These are phyloP conservation scores for Camellia sinensis DNA, from an alignment of 148 eudicot genomes.

Conservation along the genomic window DNA sequence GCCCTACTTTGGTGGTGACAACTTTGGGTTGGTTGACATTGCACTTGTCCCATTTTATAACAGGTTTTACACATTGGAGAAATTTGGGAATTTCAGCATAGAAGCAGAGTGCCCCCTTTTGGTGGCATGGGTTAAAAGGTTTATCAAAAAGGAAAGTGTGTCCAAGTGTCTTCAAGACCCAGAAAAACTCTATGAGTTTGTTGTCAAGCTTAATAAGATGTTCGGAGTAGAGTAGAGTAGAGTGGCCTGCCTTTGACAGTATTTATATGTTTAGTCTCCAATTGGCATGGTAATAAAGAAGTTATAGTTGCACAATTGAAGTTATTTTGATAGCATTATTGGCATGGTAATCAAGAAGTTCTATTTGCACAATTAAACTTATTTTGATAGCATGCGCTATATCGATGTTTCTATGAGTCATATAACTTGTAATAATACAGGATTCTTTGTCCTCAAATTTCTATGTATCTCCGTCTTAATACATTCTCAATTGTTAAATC, in stretches of 20 bases:
- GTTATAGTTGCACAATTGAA: too few relatives aligned
- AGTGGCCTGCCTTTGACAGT: background rate
- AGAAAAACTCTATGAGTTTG: conserved; percentile 7
- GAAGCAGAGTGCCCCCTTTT: conserved; percentile 19
- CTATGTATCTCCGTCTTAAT: too few relatives aligned
- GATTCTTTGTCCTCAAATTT: too few relatives aligned
- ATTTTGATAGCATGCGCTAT: too few relatives aligned
- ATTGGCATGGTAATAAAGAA: too few relatives aligned
- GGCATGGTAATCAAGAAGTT: too few relatives aligned
- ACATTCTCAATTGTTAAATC: too few relatives aligned
- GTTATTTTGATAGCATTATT: too few relatives aligned
- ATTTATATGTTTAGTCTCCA: too few relatives aligned
- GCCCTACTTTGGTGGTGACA: conserved; percentile 10
- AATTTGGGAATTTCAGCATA: conserved; percentile 14
- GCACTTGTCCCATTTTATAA: conserved; percentile 13
- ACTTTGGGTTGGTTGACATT: conserved; percentile 15
- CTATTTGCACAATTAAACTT: too few relatives aligned
- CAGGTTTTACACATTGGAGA: conserved; percentile 10
- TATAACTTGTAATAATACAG: too few relatives aligned
- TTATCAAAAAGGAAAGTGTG: conserved; percentile 8
- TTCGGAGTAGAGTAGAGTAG: background rate
- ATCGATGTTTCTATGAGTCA: too few relatives aligned
- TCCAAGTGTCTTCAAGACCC: conserved; percentile 11
- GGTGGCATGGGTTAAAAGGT: conserved; percentile 16
- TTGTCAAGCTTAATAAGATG: background rate